These are phyloP conservation scores for sunflower (Helianthus annuus) DNA, from an alignment of 129 eudicot species.

Conservation along the genomic window DNA sequence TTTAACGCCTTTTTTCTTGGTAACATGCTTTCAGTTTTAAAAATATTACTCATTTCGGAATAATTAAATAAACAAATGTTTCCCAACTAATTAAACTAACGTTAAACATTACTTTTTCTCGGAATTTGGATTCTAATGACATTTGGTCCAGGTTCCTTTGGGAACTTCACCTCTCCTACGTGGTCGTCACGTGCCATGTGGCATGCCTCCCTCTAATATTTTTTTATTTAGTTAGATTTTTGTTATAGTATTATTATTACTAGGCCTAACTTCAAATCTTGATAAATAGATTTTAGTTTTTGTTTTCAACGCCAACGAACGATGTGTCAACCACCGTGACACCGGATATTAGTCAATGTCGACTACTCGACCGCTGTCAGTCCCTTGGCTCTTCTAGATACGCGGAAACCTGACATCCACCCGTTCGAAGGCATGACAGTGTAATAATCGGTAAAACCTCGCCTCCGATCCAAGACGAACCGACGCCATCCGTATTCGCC, in stretches of 20 bases:
- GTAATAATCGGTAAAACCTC: no score
- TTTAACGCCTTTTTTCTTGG: constrained; percentile 1
- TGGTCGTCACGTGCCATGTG: constrained; percentile 40
- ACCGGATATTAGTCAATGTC: no score
- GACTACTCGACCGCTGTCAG: no score
- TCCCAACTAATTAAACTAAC: constrained; percentile 32
- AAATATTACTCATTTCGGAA: neutral
- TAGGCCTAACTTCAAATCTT: neutral
- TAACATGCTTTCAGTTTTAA: constrained; percentile 1
- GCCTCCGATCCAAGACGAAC: no score
- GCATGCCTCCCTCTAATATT: constrained; percentile 21
- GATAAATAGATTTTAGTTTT: neutral
- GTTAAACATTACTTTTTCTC: constrained; percentile 31
- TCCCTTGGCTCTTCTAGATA: no score
- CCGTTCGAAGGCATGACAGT: no score
- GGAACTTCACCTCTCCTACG: constrained; percentile 32
- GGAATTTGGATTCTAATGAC: constrained; percentile 41
- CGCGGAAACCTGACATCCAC: no score
- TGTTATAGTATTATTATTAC: neutral
- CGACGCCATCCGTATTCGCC: no score
- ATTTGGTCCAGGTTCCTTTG: constrained; percentile 42
- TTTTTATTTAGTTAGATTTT: neutral
- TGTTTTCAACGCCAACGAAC: no score
- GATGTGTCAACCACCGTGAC: no score
- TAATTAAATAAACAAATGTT: constrained; percentile 3